A percentile compares a stretch with the other conserved stretches of the same genome.
Evolutionary conservation across 306 rosid species (phyloP).

Genomic region (Cicer chorassanicum): DNA sequence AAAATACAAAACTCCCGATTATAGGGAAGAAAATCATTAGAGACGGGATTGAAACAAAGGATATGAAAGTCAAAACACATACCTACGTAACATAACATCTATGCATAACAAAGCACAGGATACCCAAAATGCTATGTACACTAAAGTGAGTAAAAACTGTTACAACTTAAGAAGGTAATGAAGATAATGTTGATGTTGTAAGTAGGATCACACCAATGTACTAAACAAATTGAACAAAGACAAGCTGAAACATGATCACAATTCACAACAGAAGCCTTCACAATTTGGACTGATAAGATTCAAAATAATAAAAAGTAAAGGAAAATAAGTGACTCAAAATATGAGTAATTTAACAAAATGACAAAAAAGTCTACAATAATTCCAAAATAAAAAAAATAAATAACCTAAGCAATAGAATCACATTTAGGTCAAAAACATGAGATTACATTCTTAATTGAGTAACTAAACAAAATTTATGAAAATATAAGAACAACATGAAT

Average conservation of each 20-base stretch:
- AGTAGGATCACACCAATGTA: slow-evolving; percentile 3
- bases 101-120: slow-evolving; percentile 3
- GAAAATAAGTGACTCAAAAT: not conserved
- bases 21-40: slow-evolving; percentile 9
- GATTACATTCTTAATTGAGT: not conserved
- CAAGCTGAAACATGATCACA: not conserved
- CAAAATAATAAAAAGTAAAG: slow-evolving; percentile 7
- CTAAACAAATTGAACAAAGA: slow-evolving; percentile 19
- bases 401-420: slow-evolving; percentile 14
- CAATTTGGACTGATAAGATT: slow-evolving; percentile 19
- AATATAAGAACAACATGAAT: slow-evolving; percentile 3
- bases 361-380: not conserved
- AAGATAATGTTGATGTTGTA: slow-evolving; percentile 3
- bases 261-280: slow-evolving; percentile 25
- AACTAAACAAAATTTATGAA: slow-evolving; percentile 1
- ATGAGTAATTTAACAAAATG: slow-evolving; percentile 15
- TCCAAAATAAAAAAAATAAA: slow-evolving; percentile 8
- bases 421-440: slow-evolving; percentile 24
- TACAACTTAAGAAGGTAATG: slow-evolving; percentile 16
- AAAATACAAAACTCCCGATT: slow-evolving; percentile 11
- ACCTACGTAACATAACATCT: not conserved
- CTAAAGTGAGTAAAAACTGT: not conserved
- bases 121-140: not conserved
- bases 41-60: not conserved
- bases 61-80: slow-evolving; percentile 1